Evolutionary conservation across 495 filamentous ascomycete species (phyloP), one percentile per base, ranked within the genome.

Genomic region (Penicillium tannophilum): DNA sequence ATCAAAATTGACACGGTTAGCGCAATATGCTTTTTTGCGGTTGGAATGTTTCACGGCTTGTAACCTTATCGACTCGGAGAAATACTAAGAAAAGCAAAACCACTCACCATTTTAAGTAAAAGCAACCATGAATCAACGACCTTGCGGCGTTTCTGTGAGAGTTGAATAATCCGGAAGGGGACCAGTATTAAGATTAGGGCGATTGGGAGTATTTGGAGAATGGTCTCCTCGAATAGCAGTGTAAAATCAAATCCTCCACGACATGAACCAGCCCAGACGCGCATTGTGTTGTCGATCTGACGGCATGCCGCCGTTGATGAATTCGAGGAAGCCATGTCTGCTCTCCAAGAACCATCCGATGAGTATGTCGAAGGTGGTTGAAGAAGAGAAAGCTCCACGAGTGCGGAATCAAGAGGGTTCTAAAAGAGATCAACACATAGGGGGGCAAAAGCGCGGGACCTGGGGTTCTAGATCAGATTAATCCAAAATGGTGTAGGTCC

Each of bases 171-270:
- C 17, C 83, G 81, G 19, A 75, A 67, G 12, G 82, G 78, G 20
- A 72, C 64, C n/a, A 77, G 24, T 19, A 82, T 59, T 30, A 87
- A 64, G 26, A 86, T 71, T 23, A 84, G 46, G 4, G 69, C 63
- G 19, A 80, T 71, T 4, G 83, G 83, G 6, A 83, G 65, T 8
- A 85, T 71, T 9, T 75, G 72, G 17, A 86, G 72, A 47, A 88
- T 77, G 2, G 74, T 70, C 56, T 86, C 78, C 64, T 88, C 82
- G 56, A 87, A 87, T 30, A 82, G 64, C 26, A 85, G 70, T 26
- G 84, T 85, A 62, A 88, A 89, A 53, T 89, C 85, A 64, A 89
- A 82, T 49, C 71, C 72, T 54, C 75, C 75, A 63, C 78, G 72
- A 68, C 79, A 86, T 26, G 62, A 58, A 19, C 65, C 63, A 8